Base-by-base conservation (phyloP, 768 basidiomycete species). In the Mrakia frigida region DNA sequence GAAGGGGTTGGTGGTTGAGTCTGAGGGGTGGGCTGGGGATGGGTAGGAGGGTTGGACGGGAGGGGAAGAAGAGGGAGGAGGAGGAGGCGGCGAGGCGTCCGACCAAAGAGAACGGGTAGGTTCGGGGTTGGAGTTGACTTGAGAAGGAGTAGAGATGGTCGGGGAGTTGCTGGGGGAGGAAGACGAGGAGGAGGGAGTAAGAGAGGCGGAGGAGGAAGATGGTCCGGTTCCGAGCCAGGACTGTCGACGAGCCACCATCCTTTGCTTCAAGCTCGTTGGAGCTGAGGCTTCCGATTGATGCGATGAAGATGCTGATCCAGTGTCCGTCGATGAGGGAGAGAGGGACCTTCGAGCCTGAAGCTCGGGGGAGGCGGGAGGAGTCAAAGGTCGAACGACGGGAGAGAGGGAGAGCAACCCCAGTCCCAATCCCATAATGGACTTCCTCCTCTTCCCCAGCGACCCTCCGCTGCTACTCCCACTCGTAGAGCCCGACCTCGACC, bases 71-170 rank as follows among this genome's bases (percentile, higher is more conserved):
- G 35, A 18, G 7, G 37, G 65, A 3, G 50, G 70, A 3, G 52
- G 31, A 50, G 37, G 50, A 16, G 46, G 28, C 18, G 28, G 5
- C 18, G n/a, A 41, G 6, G 67, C 33, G 53, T 72, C 52, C 16
- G 70, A 16, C 70, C 70, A 72, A 18, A 72, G 53, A 2, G 70
- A 72, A 7, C 50, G 70, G 18, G 50, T 69, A 13, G 68, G 50
- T 33, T 16, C 37, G 39, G 21, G 9, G 33, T 25, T 59, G 3
- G 52, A 28, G 3, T 69, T 39, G 67, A 50, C 46, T 39, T 25
- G 41, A 41, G 35, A 9, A 41, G 5, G 0, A 2, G n/a, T 14
- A 41, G n/a, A 11, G 0, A 16, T 28, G 39, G 46, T 50, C 4
- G 46, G 46, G 6, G 46, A 50, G 46, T 50, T 50, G 46, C 46